phyloP scores from a whole-genome alignment of 371 early-diverging fungal genomes.

The Mucor circinelloides region DNA sequence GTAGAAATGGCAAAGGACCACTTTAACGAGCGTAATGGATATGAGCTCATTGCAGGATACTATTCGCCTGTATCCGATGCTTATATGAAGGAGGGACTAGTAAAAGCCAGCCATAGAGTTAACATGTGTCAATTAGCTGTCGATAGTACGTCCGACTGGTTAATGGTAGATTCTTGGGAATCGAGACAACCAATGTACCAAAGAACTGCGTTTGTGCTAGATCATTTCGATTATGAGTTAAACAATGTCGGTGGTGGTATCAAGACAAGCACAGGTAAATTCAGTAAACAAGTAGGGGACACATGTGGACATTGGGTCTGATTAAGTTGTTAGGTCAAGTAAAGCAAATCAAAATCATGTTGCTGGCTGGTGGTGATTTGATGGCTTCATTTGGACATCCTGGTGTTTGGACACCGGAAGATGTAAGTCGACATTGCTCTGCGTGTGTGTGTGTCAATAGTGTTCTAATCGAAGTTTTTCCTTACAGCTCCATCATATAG shows the following conservation, averaged over 20 bases:
- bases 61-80: constrained; percentile 95
- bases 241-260: constrained; percentile 71
- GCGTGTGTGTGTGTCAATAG: background rate
- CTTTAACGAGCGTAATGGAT: constrained; percentile 71
- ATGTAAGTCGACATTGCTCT: constrained; percentile 64
- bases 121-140: constrained; percentile 93
- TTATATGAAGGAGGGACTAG: constrained; percentile 92
- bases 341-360: constrained; percentile 79
- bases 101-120: constrained; percentile 84
- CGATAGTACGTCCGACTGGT: constrained; percentile 80
- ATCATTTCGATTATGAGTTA: constrained; percentile 90
- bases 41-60: constrained; percentile 92
- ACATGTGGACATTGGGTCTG: background rate
- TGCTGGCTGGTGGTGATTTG: constrained; percentile 96
- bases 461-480: too few relatives aligned
- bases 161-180: constrained; percentile 98
- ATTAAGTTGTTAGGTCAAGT: constrained; percentile 34
- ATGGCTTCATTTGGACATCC: constrained; percentile 94
- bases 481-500: constrained; percentile 90
- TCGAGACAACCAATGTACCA: constrained; percentile 77
- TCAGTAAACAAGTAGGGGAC: background rate
- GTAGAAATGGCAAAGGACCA: constrained; percentile 94
- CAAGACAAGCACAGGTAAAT: constrained; percentile 50
- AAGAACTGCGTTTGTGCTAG: constrained; percentile 89
- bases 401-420: constrained; percentile 88